Evolutionary conservation across 2,329 filamentous ascomycete species (phyloP), one percentile per base, ranked within the genome.

Genomic region (Shiraia bambusicola): DNA sequence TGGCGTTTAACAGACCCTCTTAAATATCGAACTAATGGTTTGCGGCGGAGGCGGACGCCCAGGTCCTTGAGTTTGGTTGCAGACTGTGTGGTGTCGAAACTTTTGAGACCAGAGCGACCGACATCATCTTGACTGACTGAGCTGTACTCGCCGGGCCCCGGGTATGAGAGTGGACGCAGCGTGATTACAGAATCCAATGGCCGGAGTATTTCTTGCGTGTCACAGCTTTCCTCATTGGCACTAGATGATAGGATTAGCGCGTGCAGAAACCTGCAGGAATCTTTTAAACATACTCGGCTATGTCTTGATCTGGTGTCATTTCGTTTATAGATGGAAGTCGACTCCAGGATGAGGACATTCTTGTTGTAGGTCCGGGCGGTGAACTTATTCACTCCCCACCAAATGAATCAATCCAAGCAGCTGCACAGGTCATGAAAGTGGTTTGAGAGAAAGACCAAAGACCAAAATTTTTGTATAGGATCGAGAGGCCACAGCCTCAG

Each of bases 1-100:
- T 61, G 52, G 25, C 45, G 42, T 30, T 39, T 36, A 8, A 53
- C 51, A 1, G 55, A 57, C 3, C 48, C 40, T 37, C 39, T 29
- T 11, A 49, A 31, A 27, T 50, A 49, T 8, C 39, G 28, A 10
- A 54, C 50, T 4, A 59, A 19, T 2, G 52, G 50, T 16, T 61
- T 61, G 12, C 54, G 40, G 15, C 52, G 42, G 6, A 59, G 43
- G 28, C 50, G 47, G 10, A 45, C 41, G 11, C 48, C 50, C 2
- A 55, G 41, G 33, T 43, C 44, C 36, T 59, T 61, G 3, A 52
- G 17, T 19, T 44, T 45, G 7, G 50, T 49, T 6, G 43, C 30
- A 5, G 58, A 49, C 5, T 37, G 28, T 25, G 40, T 45, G 4
- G 50, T 52, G 6, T 50, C 45, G 25, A 55, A 51, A 31, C 54